Percentiles rank a stretch among this genome's conserved stretches.
Conservation (phyloP, 495 filamentous ascomycete genomes). For the Peziza echinospora region DNA sequence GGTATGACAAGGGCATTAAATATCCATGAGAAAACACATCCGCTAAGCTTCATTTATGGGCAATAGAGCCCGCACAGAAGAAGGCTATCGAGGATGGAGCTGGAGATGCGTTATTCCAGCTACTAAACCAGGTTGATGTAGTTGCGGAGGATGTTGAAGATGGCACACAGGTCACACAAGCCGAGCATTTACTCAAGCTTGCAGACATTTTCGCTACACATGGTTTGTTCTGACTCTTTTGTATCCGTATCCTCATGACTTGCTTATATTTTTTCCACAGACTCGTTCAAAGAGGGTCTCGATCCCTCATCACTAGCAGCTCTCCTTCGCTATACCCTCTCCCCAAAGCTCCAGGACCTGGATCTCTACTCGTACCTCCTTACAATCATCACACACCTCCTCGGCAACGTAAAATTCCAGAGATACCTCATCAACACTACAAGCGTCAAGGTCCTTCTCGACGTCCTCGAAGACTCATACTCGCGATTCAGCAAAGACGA, state of each 20-base stretch:
- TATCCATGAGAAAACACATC: not conserved
- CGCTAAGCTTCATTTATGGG: slow-evolving; percentile 1
- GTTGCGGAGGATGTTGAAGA: slow-evolving; percentile 19
- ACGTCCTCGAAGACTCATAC: slow-evolving; percentile 11
- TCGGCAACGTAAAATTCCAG: slow-evolving; percentile 15
- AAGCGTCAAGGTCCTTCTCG: slow-evolving; percentile 9
- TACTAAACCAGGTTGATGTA: slow-evolving; percentile 29
- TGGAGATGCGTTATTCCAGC: slow-evolving; percentile 27
- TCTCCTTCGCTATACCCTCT: slow-evolving; percentile 5
- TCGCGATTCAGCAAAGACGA: slow-evolving; percentile 11
- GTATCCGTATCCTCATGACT: not conserved
- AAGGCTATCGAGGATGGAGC: slow-evolving; percentile 25
- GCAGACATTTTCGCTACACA: slow-evolving; percentile 14
- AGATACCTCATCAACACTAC: slow-evolving; percentile 4
- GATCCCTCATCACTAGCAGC: slow-evolving; percentile 3
- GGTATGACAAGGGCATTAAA: no score
- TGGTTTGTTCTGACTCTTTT: slow-evolving; percentile 3
- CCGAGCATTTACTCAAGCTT: slow-evolving; percentile 11
- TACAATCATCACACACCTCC: slow-evolving; percentile 16
- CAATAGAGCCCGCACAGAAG: slow-evolving; percentile 31
- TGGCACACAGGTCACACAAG: not conserved
- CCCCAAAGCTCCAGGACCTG: slow-evolving; percentile 4
- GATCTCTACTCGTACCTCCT: slow-evolving; percentile 15
- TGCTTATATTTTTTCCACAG: slow-evolving; percentile 4
- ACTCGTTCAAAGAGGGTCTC: slow-evolving; percentile 10